A percentile compares a stretch with the other conserved stretches of the same genome.
Conservation (phyloP, 768 basidiomycete species). For the Mrakia frigida region DNA sequence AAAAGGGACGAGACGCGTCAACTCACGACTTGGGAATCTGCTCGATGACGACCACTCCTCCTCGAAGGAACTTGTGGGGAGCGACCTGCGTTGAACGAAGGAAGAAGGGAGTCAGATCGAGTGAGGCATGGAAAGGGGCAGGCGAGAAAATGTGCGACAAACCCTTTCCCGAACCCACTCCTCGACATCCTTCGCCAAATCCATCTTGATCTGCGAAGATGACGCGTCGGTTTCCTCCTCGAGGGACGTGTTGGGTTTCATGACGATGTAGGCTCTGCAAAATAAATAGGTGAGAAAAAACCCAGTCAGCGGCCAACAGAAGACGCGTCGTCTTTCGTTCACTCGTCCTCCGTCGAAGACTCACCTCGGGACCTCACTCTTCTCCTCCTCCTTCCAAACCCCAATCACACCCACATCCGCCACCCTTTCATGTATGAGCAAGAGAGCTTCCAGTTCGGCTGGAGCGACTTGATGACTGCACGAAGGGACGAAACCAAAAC, state of each 20-base stretch:
- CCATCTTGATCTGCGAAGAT: conserved; percentile 34
- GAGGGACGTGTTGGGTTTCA: conserved; percentile 35
- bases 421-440: conserved; percentile 68
- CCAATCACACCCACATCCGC: conserved; percentile 80
- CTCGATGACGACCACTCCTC: conserved; percentile 59
- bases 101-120: not conserved
- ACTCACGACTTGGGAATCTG: conserved; percentile 64
- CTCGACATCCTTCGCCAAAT: conserved; percentile 48
- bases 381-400: conserved; percentile 58
- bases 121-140: not conserved
- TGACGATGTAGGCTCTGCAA: conserved; percentile 46
- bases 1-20: not conserved
- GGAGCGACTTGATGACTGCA: conserved; percentile 60
- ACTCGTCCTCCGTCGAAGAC: conserved; percentile 20
- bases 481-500: too few relatives aligned
- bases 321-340: not conserved
- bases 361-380: conserved; percentile 74
- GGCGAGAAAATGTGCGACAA: not conserved
- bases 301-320: too few relatives aligned
- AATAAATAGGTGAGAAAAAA: not conserved
- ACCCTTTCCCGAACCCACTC: conserved; percentile 66
- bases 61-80: conserved; percentile 70
- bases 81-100: conserved; percentile 32
- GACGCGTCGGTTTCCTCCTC: conserved; percentile 42
- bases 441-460: conserved; percentile 73